Conservation (phyloP, 148 eudicot genomes). For the Heliamphora exappendiculata region DNA sequence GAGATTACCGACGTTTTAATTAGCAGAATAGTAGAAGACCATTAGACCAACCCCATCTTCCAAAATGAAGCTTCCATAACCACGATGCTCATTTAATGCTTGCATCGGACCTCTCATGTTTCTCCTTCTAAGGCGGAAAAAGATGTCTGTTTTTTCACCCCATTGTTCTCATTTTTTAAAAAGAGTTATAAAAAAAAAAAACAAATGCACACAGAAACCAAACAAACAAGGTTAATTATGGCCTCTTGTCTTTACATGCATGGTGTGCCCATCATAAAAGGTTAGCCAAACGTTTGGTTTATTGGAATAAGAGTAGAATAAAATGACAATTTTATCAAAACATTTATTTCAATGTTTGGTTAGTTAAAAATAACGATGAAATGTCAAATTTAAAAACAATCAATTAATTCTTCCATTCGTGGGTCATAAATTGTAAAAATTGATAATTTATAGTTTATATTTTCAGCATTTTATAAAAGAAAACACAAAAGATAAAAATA, state of each 20-base stretch:
- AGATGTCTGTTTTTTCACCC: conserved; percentile 47
- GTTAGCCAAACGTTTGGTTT: too few species aligned
- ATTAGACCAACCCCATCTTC: conserved; percentile 22
- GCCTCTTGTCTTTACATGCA: conserved; percentile 16
- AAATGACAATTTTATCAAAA: too few species aligned
- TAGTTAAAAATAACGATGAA: too few species aligned
- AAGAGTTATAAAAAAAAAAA: neutral
- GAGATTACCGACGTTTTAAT: conserved; percentile 4
- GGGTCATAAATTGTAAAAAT: too few species aligned
- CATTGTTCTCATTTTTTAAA: neutral
- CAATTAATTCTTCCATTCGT: too few species aligned
- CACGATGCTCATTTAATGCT: conserved; percentile 39
- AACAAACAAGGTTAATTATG: conserved; percentile 20
- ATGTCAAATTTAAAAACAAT: too few species aligned
- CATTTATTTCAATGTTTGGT: too few species aligned
- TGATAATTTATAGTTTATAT: too few species aligned
- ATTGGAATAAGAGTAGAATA: too few species aligned
- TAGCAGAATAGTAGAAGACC: conserved; percentile 17
- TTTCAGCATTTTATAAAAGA: too few species aligned
- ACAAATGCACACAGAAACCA: neutral
- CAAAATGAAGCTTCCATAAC: conserved; percentile 32
- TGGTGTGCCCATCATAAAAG: too few species aligned
- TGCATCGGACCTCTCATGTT: conserved; percentile 36
- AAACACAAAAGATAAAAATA: too few species aligned
- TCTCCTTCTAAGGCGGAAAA: conserved; percentile 33